Conservation (phyloP, 75 land plant species). For the Adiantum capillusveneris region DNA sequence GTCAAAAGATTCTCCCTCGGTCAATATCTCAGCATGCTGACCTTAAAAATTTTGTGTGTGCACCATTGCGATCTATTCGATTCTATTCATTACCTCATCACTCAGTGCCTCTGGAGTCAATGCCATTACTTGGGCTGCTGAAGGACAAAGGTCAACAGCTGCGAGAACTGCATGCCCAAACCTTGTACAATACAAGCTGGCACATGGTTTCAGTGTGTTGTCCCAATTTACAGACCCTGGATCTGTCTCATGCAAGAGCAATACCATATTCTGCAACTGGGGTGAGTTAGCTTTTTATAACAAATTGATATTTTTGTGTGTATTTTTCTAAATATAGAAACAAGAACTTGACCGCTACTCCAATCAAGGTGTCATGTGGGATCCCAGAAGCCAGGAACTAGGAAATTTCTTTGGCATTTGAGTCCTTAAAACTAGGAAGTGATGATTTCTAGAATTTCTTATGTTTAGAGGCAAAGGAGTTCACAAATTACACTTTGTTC, state of each 20-base stretch:
- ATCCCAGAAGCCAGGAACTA: too few relatives aligned
- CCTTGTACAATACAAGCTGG: conserved; percentile 19
- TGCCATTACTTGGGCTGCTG: conserved; percentile 16
- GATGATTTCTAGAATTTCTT: too few relatives aligned
- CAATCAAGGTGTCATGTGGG: too few relatives aligned
- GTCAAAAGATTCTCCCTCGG: background rate
- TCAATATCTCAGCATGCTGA: background rate
- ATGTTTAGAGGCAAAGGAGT: too few relatives aligned
- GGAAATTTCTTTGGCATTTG: too few relatives aligned
- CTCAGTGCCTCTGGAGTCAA: conserved; percentile 20
- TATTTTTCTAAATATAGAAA: too few relatives aligned
- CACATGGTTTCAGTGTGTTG: conserved; percentile 29
- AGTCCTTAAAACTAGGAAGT: too few relatives aligned
- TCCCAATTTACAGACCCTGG: conserved; percentile 20
- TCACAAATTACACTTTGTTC: too few relatives aligned
- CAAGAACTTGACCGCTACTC: too few relatives aligned
- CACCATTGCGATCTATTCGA: conserved; percentile 18
- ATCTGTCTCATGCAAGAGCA: conserved; percentile 24
- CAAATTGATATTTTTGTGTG: too few relatives aligned
- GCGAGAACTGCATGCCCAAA: conserved; percentile 28
- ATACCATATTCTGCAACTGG: conserved; percentile 4
- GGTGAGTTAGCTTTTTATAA: conserved; percentile 9
- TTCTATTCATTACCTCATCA: conserved; percentile 17
- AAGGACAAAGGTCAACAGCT: conserved; percentile 21
- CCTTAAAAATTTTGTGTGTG: conserved; percentile 11